Evolutionary conservation across 176 grass and related monocot genomes (phyloP).

Genomic region (Guadua angustifolia): DNA sequence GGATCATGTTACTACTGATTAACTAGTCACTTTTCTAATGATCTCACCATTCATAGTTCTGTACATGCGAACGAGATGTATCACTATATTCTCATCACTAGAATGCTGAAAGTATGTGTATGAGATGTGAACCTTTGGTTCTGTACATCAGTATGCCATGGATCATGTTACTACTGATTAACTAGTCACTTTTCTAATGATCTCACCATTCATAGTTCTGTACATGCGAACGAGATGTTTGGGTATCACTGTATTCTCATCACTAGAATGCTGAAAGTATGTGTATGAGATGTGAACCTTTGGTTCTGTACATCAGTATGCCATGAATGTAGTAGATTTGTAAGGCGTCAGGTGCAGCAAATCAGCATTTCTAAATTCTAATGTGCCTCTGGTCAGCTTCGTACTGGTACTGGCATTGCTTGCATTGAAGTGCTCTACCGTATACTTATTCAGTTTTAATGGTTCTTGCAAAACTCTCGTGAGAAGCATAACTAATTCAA

Average conservation of each 20-base stretch:
- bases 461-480: neutral
- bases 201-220: slow-evolving; percentile 28
- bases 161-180: slow-evolving; percentile 3
- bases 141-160: neutral
- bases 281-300: no score
- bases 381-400: neutral
- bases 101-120: neutral
- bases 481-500: neutral
- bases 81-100: neutral
- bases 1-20: slow-evolving; percentile 1
- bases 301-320: neutral
- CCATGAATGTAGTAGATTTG: neutral
- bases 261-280: neutral
- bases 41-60: slow-evolving; percentile 21
- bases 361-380: slow-evolving; percentile 22
- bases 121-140: slow-evolving; percentile 20
- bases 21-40: neutral
- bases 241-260: neutral
- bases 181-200: neutral
- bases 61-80: neutral
- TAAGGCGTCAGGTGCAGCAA: neutral
- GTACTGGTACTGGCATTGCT: neutral
- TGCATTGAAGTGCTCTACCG: neutral
- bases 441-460: neutral
- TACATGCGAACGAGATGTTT: no score